Evolutionary conservation across 2,329 filamentous ascomycete genomes (phyloP), one percentile per base, ranked within the genome.

Genomic region (Teratosphaeriaceae sp.): DNA sequence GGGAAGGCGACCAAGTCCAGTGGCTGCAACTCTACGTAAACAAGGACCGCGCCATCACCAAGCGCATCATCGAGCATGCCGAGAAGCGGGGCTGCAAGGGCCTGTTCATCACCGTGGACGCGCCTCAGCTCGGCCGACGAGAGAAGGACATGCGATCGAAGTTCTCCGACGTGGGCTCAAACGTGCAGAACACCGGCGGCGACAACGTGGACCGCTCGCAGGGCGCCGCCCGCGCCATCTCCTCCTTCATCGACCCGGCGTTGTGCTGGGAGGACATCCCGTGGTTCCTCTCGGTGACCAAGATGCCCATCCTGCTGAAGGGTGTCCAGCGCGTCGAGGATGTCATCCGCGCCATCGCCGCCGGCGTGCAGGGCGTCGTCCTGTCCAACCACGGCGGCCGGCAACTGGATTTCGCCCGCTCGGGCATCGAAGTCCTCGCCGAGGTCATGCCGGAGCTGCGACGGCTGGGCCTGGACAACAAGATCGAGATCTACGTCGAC

Each of bases 101-200:
- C 8, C 80, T 98, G 15, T 98, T 98, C 74, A 96, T 98, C 70
- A 98, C 92, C 2, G 92, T 98, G 42, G 92, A 98, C 64, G 92
- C 92, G 40, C 92, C 92, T 5, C 90, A 97, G 66, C 81, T 98
- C 18, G 92, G 92, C 31, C 82, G 92, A 29, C 78, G 92, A 53
- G 92, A 98, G 67, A 98, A 97, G 72, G 92, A 97, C 64, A 97
- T 97, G 92, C 85, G 92, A 29, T 79, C 78, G 52, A 97, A 97
- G 67, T 65, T 65, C 53, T 73, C 62, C 1, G 69, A 72, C 51
- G 68, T 54, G 13, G 41, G 48, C 33, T 46, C 46, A 2, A 39
- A 45, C 16, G 50, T 47, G 18, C 44, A 49, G 19, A 58, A 70
- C 3, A 70, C 66, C 12, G 75, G 72, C 2, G 86, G 85, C 39